Conservation (phyloP, 2,329 filamentous ascomycete genomes). For the Pseudogymnoascus sp. region DNA sequence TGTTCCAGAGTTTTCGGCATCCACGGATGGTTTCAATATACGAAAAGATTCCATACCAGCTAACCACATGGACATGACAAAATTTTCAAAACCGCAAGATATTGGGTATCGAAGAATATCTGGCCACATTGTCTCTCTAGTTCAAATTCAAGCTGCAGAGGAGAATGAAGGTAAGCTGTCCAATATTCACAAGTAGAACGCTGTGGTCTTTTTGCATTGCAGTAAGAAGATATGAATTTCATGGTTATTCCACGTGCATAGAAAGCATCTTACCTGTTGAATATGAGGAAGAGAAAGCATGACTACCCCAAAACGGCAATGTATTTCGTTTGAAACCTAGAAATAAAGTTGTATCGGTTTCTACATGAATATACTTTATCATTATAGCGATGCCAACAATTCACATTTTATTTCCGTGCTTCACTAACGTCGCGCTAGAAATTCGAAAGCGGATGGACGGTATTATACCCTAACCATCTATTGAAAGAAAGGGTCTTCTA, state of each 20-base stretch:
- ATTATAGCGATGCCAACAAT: no score
- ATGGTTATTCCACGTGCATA: background rate
- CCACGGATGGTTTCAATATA: background rate
- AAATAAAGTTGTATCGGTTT: no score
- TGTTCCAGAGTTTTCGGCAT: background rate
- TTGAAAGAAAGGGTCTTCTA: background rate
- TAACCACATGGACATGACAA: background rate
- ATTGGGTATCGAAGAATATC: background rate
- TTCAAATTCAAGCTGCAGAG: background rate
- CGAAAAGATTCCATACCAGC: background rate
- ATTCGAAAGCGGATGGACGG: background rate
- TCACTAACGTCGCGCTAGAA: background rate
- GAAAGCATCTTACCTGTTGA: background rate
- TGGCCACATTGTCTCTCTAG: background rate
- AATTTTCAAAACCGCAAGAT: background rate
- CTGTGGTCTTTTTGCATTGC: background rate
- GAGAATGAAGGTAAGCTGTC: background rate
- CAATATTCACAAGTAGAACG: background rate
- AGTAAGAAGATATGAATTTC: background rate
- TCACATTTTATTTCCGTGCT: no score
- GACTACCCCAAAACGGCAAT: no score
- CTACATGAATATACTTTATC: no score
- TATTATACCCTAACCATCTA: background rate
- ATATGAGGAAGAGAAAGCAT: background rate
- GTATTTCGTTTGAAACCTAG: no score